Base-by-base conservation (phyloP, 1,284 basidiomycete species). In the Pseudozyma pruni region DNA sequence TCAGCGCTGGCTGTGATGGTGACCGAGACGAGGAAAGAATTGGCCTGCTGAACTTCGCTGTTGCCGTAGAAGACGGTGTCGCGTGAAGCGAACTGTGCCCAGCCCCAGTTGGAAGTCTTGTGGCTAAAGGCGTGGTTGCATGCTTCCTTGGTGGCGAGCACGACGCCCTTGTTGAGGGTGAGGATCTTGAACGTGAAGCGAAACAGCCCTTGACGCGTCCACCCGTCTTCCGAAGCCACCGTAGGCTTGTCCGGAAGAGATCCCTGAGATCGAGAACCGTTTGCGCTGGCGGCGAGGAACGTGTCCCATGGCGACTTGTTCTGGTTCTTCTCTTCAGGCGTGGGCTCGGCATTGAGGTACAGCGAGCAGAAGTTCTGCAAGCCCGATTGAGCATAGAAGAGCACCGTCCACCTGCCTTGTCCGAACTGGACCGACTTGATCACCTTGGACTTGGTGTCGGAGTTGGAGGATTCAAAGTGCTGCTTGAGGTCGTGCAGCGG, bases 91-190 rank as follows among this genome's bases (percentile, higher is more conserved):
- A 93, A 94, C 77, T 90, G 90, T 41, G 32, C 74, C 80, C 63
- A 75, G 22, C 83, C 83, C 83, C 83, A 84, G 49, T 84, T 84
- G 29, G 81, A 72, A 20, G 82, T 91, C 84, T 90, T 90, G 81
- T 88, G 88, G 11, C 90, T 91, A 71, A 92, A 93, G 1, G 89
- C 88, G 79, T 93, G 92, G 69, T 93, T 90, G 47, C 88, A 86
- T 0, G 92, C 92, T 78, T 93, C 92, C 37, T 66, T 53, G 38
- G 56, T 69, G n/a, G 54, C 68, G 16, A 72, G 52, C 3, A 55
- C 48, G 49, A 84, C 57, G 68, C 89, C 89, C 87, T 89, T 79
- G 87, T 87, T 72, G 34, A 75, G 49, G 1, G 69, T 59, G 33
- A 74, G 57, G 45, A 94, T 85, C 79, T 92, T 91, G 78, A 94